These are phyloP conservation scores for Gleditsia sinensis DNA, from an alignment of 306 rosid species.

Conservation along the genomic window DNA sequence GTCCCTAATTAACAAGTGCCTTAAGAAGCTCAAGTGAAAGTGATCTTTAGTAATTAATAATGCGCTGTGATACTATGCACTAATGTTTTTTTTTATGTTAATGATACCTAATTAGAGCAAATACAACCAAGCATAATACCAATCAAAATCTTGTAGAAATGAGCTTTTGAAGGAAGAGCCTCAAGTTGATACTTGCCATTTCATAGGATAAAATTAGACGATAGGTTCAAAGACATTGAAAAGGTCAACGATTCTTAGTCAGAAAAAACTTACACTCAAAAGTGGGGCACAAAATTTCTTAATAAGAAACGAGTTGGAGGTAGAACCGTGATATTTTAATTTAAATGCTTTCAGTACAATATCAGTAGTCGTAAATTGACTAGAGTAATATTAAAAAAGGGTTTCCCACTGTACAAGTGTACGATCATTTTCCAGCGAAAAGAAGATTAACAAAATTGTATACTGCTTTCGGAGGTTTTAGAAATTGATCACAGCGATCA, in stretches of 20 bases:
- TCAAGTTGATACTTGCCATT: conserved; percentile 42
- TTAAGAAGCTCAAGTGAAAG: conserved; percentile 15
- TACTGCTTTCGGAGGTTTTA: conserved; percentile 12
- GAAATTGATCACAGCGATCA: conserved; percentile 13
- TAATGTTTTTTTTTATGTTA: conserved; percentile 31
- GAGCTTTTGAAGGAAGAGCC: conserved; percentile 38
- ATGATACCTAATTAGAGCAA: conserved; percentile 37
- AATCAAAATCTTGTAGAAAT: conserved; percentile 33
- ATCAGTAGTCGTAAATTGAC: conserved; percentile 21
- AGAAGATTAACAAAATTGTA: conserved; percentile 20
- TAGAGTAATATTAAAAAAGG: not conserved
- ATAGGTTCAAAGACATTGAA: conserved; percentile 36
- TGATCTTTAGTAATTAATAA: conserved; percentile 11
- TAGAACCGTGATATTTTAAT: conserved; percentile 32
- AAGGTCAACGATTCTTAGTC: conserved; percentile 37
- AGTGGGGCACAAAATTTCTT: conserved; percentile 58
- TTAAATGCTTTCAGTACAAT: conserved; percentile 17
- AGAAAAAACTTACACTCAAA: conserved; percentile 51
- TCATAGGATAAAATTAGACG: conserved; percentile 26
- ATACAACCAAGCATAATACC: conserved; percentile 27
- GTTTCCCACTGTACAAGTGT: not conserved
- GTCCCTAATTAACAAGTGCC: conserved; percentile 43
- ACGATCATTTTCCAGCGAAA: conserved; percentile 39
- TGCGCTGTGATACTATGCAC: conserved; percentile 38
- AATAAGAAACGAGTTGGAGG: conserved; percentile 29